phyloP scores from a whole-genome alignment of 148 eudicot genomes.

The Polygonum maritimum region DNA sequence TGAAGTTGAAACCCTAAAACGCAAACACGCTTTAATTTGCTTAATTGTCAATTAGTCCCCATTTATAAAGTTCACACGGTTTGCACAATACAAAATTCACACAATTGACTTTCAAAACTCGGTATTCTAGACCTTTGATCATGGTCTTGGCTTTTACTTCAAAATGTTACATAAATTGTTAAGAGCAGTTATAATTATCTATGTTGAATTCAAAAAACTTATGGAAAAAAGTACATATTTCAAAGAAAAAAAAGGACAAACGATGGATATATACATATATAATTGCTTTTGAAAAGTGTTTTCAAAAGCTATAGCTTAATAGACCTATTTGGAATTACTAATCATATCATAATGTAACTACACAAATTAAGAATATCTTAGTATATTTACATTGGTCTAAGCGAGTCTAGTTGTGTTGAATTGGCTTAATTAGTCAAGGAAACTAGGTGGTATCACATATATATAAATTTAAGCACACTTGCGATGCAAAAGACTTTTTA shows the following conservation, averaged over 20 bases:
- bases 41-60: constrained; percentile 2
- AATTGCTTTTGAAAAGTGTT: not conserved
- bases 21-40: not conserved
- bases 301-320: not conserved
- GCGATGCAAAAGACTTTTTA: too few species aligned
- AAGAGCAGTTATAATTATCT: not conserved
- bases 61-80: not conserved
- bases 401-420: not conserved
- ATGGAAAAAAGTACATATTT: not conserved
- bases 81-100: not conserved
- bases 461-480: too few species aligned
- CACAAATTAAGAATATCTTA: not conserved
- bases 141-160: not conserved
- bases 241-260: not conserved
- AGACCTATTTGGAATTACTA: not conserved
- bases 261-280: not conserved
- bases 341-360: not conserved
- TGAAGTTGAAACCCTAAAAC: constrained; percentile 4
- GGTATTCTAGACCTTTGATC: not conserved
- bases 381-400: not conserved
- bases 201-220: not conserved
- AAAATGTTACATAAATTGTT: not conserved
- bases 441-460: too few species aligned
- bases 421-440: too few species aligned
- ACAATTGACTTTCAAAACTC: not conserved